These are phyloP conservation scores for Vaccinium myrtillus DNA, from an alignment of 148 eudicot species.

Conservation along the genomic window DNA sequence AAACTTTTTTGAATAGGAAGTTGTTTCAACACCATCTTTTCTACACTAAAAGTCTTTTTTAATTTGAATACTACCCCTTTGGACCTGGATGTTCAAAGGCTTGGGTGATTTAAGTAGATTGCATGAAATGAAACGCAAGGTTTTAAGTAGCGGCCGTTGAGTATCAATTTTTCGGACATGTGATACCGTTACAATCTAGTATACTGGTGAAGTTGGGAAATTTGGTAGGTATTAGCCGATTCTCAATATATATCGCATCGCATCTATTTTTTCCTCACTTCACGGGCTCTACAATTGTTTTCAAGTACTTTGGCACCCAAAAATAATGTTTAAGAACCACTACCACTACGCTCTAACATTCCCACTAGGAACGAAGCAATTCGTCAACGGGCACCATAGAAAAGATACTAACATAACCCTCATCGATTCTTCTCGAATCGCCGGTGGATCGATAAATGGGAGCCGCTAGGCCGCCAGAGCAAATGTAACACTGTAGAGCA, in stretches of 20 bases:
- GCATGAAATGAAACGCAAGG: background rate
- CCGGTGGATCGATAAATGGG: background rate
- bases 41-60: background rate
- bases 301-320: background rate
- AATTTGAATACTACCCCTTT: background rate
- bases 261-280: background rate
- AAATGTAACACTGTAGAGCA: background rate
- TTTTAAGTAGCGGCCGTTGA: background rate
- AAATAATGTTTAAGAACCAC: no score
- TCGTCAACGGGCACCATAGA: background rate
- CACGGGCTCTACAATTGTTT: background rate
- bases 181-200: no score
- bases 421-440: background rate
- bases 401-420: background rate
- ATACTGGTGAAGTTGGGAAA: no score
- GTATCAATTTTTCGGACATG: background rate
- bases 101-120: background rate
- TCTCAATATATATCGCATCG: background rate
- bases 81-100: background rate
- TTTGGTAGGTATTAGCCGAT: background rate
- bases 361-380: background rate
- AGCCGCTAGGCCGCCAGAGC: no score
- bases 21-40: background rate
- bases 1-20: no score
- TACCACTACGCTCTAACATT: no score